Conservation (phyloP, 1,139 yeast species). For the Protomyces pachydermus region DNA sequence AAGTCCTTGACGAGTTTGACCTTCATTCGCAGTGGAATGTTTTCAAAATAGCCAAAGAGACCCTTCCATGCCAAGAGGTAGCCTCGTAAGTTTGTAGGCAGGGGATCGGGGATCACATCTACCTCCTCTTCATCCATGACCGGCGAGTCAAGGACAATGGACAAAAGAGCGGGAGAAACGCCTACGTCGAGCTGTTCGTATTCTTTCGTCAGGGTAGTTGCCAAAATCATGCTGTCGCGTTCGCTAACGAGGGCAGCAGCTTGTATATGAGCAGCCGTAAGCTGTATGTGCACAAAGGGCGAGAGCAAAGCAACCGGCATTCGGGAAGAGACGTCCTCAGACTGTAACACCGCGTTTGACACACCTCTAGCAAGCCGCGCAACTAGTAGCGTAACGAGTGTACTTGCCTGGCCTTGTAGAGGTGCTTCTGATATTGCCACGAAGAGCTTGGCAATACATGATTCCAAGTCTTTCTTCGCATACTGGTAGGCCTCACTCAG, state of each 20-base stretch:
- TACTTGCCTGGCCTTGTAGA: slow-evolving; percentile 34
- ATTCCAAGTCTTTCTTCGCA: neutral
- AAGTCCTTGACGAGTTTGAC: slow-evolving; percentile 54
- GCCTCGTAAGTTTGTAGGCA: slow-evolving; percentile 31
- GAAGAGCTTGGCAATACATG: neutral
- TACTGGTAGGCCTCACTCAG: slow-evolving; percentile 32
- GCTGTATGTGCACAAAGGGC: slow-evolving; percentile 6
- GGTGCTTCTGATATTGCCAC: neutral
- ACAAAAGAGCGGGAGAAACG: slow-evolving; percentile 38
- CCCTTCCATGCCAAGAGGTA: slow-evolving; percentile 71
- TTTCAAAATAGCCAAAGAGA: slow-evolving; percentile 58
- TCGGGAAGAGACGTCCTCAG: neutral
- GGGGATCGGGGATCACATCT: slow-evolving; percentile 12
- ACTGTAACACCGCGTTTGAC: neutral
- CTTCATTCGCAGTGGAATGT: slow-evolving; percentile 46
- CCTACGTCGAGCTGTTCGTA: slow-evolving; percentile 33
- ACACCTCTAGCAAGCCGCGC: slow-evolving; percentile 35
- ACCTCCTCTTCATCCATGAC: slow-evolving; percentile 14
- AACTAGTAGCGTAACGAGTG: slow-evolving; percentile 42
- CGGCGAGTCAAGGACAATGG: slow-evolving; percentile 36
- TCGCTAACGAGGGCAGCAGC: slow-evolving; percentile 2
- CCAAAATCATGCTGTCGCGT: slow-evolving; percentile 14
- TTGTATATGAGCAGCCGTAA: slow-evolving; percentile 3
- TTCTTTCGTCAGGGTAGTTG: slow-evolving; percentile 24
- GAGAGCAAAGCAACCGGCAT: neutral